These are phyloP conservation scores for Triticum dicoccoides DNA, from an alignment of 176 grass and related monocot genomes.

Conservation along the genomic window DNA sequence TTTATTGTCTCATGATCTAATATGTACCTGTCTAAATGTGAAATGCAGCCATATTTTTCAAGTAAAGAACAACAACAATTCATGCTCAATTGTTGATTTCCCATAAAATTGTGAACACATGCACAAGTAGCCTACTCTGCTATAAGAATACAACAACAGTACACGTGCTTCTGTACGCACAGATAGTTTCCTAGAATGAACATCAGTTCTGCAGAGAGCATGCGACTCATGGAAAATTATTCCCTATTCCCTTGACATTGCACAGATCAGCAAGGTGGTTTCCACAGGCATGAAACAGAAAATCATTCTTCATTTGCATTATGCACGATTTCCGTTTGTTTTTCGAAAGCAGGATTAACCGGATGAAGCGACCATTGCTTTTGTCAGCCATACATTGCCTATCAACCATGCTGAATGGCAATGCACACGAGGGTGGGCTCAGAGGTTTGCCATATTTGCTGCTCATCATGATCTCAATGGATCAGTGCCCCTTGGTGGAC, in stretches of 20 bases:
- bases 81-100: neutral
- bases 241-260: neutral
- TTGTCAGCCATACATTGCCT: neutral
- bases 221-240: neutral
- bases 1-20: neutral
- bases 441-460: neutral
- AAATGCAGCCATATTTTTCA: neutral
- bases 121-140: neutral
- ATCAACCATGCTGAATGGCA: neutral
- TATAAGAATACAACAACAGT: constrained; percentile 20
- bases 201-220: neutral
- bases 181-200: constrained; percentile 3
- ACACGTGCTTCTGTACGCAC: neutral
- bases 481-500: neutral
- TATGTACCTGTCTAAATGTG: neutral
- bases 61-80: neutral
- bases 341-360: neutral
- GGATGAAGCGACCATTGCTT: neutral
- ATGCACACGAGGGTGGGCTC: neutral
- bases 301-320: neutral
- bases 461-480: neutral
- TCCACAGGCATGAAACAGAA: neutral
- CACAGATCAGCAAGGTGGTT: constrained; percentile 8
- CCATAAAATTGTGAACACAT: neutral
- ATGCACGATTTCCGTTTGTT: neutral